Evolutionary conservation across 148 eudicot genomes (phyloP).

Genomic region (Rhododendron ferrugineum): DNA sequence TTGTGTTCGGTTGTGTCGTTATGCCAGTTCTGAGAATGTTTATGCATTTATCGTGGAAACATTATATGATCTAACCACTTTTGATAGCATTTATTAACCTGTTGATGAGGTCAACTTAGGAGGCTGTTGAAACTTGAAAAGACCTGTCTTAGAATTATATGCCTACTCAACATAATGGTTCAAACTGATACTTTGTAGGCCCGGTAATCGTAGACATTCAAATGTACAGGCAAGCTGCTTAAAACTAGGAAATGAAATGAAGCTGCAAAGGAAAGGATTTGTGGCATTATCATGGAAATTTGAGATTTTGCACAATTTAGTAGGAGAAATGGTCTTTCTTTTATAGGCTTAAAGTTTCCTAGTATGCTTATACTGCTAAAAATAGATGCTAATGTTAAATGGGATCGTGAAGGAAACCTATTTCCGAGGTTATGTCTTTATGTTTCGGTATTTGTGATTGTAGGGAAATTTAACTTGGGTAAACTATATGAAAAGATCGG

Average conservation of each 20-base stretch:
- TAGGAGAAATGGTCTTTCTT: not conserved
- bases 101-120: not conserved
- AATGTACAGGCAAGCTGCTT: not conserved
- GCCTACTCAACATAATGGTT: not conserved
- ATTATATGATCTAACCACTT: not conserved
- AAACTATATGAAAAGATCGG: slow-evolving; percentile 82
- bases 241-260: not conserved
- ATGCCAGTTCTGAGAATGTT: not conserved
- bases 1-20: not conserved
- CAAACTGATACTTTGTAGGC: not conserved
- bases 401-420: not conserved
- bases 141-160: not conserved
- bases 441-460: slow-evolving; percentile 8
- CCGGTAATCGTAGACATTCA: not conserved
- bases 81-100: not conserved
- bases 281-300: not conserved
- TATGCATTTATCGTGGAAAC: not conserved
- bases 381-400: not conserved
- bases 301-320: not conserved
- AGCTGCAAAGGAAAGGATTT: not conserved
- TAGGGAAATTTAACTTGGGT: slow-evolving; percentile 78
- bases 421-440: slow-evolving; percentile 10
- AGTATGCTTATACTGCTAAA: not conserved
- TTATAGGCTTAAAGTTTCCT: not conserved
- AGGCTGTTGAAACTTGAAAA: not conserved